Percentiles rank a stretch among this genome's conserved stretches.
Conservation (phyloP, 2,329 filamentous ascomycete species). For the Hypoxylon sp. region DNA sequence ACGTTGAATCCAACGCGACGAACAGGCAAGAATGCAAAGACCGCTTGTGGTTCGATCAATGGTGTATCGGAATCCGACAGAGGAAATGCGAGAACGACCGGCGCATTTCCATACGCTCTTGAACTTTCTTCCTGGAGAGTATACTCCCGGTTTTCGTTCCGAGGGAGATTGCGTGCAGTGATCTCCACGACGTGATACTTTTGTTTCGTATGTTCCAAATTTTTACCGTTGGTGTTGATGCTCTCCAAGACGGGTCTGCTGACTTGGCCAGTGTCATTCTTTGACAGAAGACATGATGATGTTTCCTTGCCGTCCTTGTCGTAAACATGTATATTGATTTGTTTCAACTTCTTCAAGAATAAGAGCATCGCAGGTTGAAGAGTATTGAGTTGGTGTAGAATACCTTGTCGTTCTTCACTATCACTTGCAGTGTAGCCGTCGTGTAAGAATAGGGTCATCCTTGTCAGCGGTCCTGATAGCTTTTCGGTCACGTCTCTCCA, state of each 20-base stretch:
- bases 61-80: constrained; percentile 54
- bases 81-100: constrained; percentile 64
- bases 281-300: constrained; percentile 37
- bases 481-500: constrained; percentile 55
- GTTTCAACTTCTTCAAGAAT: constrained; percentile 59
- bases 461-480: constrained; percentile 48
- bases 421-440: constrained; percentile 45
- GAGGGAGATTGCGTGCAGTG: constrained; percentile 50
- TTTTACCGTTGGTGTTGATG: background rate
- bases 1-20: constrained; percentile 60
- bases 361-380: constrained; percentile 59
- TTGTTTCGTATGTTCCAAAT: background rate
- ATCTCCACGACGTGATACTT: constrained; percentile 54
- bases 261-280: background rate
- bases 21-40: constrained; percentile 65
- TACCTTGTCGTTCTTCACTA: constrained; percentile 44
- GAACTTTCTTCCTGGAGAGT: constrained; percentile 48
- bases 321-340: constrained; percentile 54
- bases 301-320: constrained; percentile 36
- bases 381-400: constrained; percentile 56
- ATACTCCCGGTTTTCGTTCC: constrained; percentile 56
- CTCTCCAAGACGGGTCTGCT: constrained; percentile 3
- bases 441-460: constrained; percentile 58
- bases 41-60: constrained; percentile 57
- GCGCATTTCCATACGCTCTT: constrained; percentile 48